Evolutionary conservation across 768 basidiomycete species (phyloP), one percentile per base, ranked within the genome.

Genomic region (Podaxis sp.): DNA sequence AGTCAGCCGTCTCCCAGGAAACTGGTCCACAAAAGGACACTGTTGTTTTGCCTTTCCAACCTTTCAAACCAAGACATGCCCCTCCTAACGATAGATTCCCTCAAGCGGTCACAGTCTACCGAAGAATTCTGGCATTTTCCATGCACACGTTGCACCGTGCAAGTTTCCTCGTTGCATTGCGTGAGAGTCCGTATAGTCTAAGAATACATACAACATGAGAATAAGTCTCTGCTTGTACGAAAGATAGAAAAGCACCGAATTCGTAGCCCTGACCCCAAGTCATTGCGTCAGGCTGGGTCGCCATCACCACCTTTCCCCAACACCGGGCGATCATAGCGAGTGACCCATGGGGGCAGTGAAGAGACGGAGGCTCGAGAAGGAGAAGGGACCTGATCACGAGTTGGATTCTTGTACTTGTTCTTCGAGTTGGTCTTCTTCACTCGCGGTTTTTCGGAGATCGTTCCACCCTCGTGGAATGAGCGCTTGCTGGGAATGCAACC

Each of bases 401-500:
- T 51, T 38, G 57, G 57, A 32, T 59, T 59, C 27, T 44, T 59
- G 40, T 59, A 59, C 23, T 51, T 59, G 48, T 16, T 38, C n/a
- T 48, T 50, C 6, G 3, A 32, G 32, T 32, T 32, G 7, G 53
- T 38, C 32, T 37, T 54, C 9, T 42, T 48, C 21, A 27, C 11
- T 27, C 14, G 54, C 37, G 10, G 16, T 56, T 52, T 40, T 18
- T 27, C 47, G 18, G 40, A 4, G 23, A 27, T 5, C 37, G 32
- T 36, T 2, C 27, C 65, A 38, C 13, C 58, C 21, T 60, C 56
- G 46, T 60, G 58, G 18, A 68, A 61, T 14, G 55, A 60, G 47
- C 72, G 71, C 64, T 77, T 79, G 68, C 77, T 79, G 35, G 75
- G 72, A 51, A 74, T 74, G 65, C 78, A 79, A 37, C 77, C 78